Percentiles rank a stretch among this genome's conserved stretches.
These are phyloP conservation scores for Erythrophleum ivorense DNA, from an alignment of 331 rosid species.

Conservation along the genomic window DNA sequence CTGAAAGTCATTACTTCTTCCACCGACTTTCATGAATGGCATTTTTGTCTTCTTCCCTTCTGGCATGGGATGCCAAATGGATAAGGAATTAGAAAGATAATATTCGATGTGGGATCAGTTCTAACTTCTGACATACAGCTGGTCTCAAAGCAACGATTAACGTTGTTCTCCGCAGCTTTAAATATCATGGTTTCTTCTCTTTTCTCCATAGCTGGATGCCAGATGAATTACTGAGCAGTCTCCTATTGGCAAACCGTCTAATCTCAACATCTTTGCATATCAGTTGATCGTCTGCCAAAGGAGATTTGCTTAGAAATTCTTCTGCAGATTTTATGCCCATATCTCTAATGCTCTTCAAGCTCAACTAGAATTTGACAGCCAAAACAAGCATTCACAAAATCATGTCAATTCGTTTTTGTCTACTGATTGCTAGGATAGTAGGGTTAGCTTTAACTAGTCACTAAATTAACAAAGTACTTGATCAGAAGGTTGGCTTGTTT, in stretches of 20 bases:
- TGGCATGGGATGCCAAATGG: conserved; percentile 12
- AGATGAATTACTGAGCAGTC: conserved; percentile 30
- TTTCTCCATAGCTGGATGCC: not conserved
- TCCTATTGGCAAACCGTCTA: conserved; percentile 37
- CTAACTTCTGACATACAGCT: not conserved
- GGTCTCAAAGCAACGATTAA: not conserved
- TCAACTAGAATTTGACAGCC: not conserved
- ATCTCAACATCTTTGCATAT: not conserved
- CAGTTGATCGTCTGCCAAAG: conserved; percentile 45
- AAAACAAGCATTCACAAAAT: not conserved
- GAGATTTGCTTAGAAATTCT: conserved; percentile 58
- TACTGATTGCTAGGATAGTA: not conserved
- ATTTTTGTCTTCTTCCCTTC: not conserved
- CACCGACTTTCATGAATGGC: not conserved
- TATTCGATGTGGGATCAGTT: not conserved
- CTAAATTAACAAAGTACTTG: too few species aligned
- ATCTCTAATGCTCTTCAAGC: not conserved
- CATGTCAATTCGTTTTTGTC: not conserved
- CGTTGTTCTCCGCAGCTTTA: not conserved
- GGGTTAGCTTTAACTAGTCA: not conserved
- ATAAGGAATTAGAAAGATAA: conserved; percentile 37
- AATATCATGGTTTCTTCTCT: not conserved
- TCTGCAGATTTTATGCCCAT: conserved; percentile 16
- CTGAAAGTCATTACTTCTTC: not conserved
- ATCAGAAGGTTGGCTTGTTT: not conserved